Conservation (phyloP, 768 basidiomycete species). For the Naematelia encephala region DNA sequence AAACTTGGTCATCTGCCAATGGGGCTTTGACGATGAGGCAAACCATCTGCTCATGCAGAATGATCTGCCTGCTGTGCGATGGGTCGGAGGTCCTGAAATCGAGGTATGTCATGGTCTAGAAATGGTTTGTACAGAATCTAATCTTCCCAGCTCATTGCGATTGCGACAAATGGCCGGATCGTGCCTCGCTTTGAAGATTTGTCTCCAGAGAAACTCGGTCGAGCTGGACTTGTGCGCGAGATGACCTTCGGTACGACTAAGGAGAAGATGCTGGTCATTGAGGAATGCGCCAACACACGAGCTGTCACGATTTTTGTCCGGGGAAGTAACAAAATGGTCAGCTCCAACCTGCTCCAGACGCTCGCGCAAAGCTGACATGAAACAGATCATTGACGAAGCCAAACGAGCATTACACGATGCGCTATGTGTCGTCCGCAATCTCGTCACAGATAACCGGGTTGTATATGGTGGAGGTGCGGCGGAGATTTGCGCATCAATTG, state of each 20-base stretch:
- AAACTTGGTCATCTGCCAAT: constrained; percentile 98
- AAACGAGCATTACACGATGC: constrained; percentile 98
- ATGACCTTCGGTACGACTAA: constrained; percentile 94
- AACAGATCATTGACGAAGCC: constrained; percentile 95
- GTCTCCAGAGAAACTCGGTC: constrained; percentile 81
- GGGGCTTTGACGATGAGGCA: constrained; percentile 99
- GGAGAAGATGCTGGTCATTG: constrained; percentile 99
- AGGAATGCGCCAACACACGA: constrained; percentile 93
- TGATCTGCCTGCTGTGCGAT: constrained; percentile 91
- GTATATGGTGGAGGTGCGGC: constrained; percentile 98
- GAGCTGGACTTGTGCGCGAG: constrained; percentile 89
- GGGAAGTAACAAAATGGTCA: constrained; percentile 97
- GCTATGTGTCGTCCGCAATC: constrained; percentile 91
- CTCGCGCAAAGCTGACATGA: not conserved
- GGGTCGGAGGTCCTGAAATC: constrained; percentile 99
- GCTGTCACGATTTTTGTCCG: constrained; percentile 97
- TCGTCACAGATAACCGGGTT: constrained; percentile 90
- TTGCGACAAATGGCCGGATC: constrained; percentile 96
- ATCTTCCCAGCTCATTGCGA: constrained; percentile 78
- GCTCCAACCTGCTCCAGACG: constrained; percentile 13
- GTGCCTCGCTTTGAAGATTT: constrained; percentile 98
- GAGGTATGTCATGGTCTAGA: constrained; percentile 60
- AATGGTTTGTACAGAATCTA: not conserved
- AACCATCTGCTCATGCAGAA: constrained; percentile 98
- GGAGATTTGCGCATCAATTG: constrained; percentile 90